A percentile compares a stretch with the other conserved stretches of the same genome.
phyloP scores from a whole-genome alignment of 169 alveolate species.

The Haemoproteus tartakovskyi region DNA sequence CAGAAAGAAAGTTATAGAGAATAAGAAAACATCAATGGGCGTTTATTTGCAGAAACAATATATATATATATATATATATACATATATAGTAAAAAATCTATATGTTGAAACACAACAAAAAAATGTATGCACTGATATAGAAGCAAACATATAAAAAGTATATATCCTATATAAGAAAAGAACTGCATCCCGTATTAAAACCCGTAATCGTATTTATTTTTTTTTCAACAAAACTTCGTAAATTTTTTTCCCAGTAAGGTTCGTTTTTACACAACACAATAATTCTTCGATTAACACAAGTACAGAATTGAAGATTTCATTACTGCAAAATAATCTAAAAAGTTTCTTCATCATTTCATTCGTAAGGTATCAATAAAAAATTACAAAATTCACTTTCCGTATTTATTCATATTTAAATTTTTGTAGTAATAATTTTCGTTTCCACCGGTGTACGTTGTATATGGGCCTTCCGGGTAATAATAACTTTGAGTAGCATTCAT shows the following conservation, averaged over 20 bases:
- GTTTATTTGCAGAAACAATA: not conserved
- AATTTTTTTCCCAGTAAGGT: too few relatives aligned
- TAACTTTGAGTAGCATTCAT: slow-evolving; percentile 41
- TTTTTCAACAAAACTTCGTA: too few relatives aligned
- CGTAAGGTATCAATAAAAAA: too few relatives aligned
- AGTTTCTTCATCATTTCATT: too few relatives aligned
- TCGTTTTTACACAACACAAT: too few relatives aligned
- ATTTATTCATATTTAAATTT: slow-evolving; percentile 12
- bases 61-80: not conserved
- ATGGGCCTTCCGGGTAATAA: slow-evolving; percentile 23
- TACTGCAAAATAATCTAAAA: too few relatives aligned
- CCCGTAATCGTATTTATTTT: too few relatives aligned
- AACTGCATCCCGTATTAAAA: not conserved
- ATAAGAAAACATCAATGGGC: not conserved
- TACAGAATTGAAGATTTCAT: too few relatives aligned
- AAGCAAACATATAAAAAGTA: not conserved
- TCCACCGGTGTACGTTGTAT: slow-evolving; percentile 3
- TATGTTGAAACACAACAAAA: not conserved
- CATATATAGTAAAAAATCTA: not conserved
- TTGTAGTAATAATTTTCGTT: slow-evolving; percentile 21
- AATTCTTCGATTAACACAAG: too few relatives aligned
- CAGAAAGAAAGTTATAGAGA: not conserved
- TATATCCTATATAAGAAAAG: not conserved
- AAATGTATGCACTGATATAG: not conserved
- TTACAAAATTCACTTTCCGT: not conserved